Evolutionary conservation across 2,329 filamentous ascomycete species (phyloP), one percentile per base, ranked within the genome.

Genomic region (Penicillium sp.): DNA sequence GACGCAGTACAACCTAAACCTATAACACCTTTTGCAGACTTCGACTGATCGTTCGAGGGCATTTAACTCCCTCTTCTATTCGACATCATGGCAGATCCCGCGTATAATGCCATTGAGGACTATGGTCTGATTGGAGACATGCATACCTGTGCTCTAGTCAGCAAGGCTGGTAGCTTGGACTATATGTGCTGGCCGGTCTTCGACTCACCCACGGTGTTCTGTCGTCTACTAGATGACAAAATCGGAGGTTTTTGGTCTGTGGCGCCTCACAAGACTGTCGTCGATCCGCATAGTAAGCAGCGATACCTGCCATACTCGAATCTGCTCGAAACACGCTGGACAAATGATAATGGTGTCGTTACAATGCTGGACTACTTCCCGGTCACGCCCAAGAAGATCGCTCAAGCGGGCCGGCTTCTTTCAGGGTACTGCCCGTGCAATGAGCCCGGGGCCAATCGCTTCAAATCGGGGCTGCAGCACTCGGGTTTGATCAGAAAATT

Each of bases 161-260:
- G 87, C 60, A 88, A 89, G 67, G 85, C 88, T 65, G 88, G 88
- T 21, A 88, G 87, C 60, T 73, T 92, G 53, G 89, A 91, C 67
- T 90, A 86, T 63, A 89, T 91, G 87, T 91, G 88, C 71, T 92
- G 88, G 89, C 89, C 88, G 3, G 85, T 90, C 61, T 92, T 92
- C 67, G 89, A 92, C 71, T 91, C 88, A 5, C 88, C 89, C 0
- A 87, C 87, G 0, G 75, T 92, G 46, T 92, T 92, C 69, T 90
- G 87, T 66, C 84, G 88, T 36, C 79, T 92, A 14, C 74, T 92
- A 2, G 89, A 92, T 72, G 87, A 89, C 66, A 77, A 88, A 62
- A 90, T 88, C 67, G 89, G 89, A 21, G 89, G 89, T 0, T 84
- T 87, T 69, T 91, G 90, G 71, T 85, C 81, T 60, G 88, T 92